Evolutionary conservation across 495 filamentous ascomycete genomes (phyloP), one percentile per base, ranked within the genome.

Genomic region (Evansstolkia leycettana): DNA sequence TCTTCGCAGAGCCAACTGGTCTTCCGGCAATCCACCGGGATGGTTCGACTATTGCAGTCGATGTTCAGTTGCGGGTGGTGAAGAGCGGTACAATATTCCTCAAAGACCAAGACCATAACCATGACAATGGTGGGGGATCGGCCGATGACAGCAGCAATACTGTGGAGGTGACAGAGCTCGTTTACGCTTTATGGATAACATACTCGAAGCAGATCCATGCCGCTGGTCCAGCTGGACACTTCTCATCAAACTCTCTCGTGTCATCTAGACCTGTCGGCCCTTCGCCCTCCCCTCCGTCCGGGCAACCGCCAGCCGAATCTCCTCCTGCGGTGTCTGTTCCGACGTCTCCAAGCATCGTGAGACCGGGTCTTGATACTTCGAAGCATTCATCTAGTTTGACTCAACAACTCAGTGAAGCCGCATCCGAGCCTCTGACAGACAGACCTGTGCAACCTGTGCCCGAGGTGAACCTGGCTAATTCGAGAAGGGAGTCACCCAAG

Each of bases 141-240:
- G 58, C 54, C 24, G 62, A 64, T 23, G 58, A 62, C 17, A 49
- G 42, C 28, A 51, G 56, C 35, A 58, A 65, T 11, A 57, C 52
- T 1, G 47, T 63, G 11, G 60, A 66, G 5, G 62, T 76, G 26
- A 73, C 81, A 1, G 86, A 94, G 48, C 66, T 94, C 24, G 88
- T 96, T 4, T 96, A 87, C 61, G 90, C 90, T 12, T 61, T 98
- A 15, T 98, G 90, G 90, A 78, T 98, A 31, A 96, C 88, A 3
- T 98, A 96, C 52, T 96, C 90, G 7, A 67, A 87, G 28, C 85
- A 94, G 42, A 69, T 96, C 12, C 90, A 98, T 51, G 79, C 84
- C 1, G 68, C 76, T 6, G 73, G 75, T 4, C 64, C 70, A 5
- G 62, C 72, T n/a, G 25, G 47, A 11, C 41, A 36, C 69, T 72